Conservation (phyloP, 1,284 basidiomycete species). For the Boletus smithii region DNA sequence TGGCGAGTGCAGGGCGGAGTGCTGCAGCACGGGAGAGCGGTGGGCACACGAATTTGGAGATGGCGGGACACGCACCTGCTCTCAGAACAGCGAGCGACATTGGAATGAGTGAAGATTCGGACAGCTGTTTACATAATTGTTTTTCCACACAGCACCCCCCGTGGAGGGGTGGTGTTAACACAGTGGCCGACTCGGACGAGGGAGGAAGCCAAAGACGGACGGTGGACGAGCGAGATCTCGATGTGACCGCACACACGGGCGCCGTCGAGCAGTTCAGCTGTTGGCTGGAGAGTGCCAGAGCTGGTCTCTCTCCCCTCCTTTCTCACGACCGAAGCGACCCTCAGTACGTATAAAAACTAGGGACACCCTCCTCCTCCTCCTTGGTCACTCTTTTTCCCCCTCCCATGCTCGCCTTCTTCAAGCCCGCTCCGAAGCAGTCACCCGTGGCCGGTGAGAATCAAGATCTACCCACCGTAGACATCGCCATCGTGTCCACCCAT, state of each 20-base stretch:
- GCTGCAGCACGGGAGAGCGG: conserved; percentile 38
- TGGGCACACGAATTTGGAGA: not conserved
- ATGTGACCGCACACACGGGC: not conserved
- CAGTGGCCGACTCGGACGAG: too few species aligned
- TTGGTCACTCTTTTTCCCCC: not conserved
- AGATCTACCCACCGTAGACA: conserved; percentile 3
- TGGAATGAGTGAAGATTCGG: too few species aligned
- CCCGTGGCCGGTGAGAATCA: too few species aligned
- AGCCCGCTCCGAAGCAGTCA: conserved; percentile 9
- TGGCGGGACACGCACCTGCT: conserved; percentile 35
- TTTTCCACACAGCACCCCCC: conserved; percentile 11
- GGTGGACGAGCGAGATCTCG: not conserved
- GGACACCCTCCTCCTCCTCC: conserved; percentile 1
- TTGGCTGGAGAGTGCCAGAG: not conserved
- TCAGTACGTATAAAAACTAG: conserved; percentile 32
- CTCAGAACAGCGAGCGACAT: conserved; percentile 54
- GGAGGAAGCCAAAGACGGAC: not conserved
- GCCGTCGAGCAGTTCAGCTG: not conserved
- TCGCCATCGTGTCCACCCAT: conserved; percentile 5
- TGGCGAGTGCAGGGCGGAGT: conserved; percentile 44
- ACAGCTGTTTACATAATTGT: too few species aligned
- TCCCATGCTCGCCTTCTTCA: conserved; percentile 32
- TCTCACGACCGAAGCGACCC: conserved; percentile 33
- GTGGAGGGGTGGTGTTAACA: conserved; percentile 20
- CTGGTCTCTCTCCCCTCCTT: conserved; percentile 13